These are phyloP conservation scores for Tricholoma flavovirens DNA, from an alignment of 768 basidiomycete genomes.

Conservation along the genomic window DNA sequence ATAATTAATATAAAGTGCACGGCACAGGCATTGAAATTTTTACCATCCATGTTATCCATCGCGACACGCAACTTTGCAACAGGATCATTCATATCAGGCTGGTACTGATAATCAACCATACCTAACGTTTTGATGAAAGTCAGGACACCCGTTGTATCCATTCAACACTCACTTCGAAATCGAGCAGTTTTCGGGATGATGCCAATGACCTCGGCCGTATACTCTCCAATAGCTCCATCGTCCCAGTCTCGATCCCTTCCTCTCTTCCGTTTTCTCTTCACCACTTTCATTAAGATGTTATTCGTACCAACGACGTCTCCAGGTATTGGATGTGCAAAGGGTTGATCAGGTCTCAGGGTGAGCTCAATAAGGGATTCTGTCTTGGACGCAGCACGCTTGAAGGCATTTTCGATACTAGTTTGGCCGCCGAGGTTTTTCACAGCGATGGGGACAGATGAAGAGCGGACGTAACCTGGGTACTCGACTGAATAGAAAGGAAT, in stretches of 20 bases:
- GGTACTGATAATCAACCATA: conserved; percentile 92
- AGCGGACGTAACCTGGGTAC: conserved; percentile 81
- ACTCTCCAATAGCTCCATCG: conserved; percentile 53
- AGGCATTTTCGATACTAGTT: conserved; percentile 64
- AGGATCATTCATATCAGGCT: conserved; percentile 68
- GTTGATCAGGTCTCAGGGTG: conserved; percentile 63
- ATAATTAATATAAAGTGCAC: neutral
- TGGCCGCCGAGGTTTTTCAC: conserved; percentile 68
- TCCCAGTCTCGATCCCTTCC: conserved; percentile 17
- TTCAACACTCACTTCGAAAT: conserved; percentile 72
- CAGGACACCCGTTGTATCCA: no score
- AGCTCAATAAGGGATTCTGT: conserved; percentile 70
- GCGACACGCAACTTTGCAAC: conserved; percentile 62
- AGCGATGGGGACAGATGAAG: conserved; percentile 54
- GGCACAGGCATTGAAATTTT: no score
- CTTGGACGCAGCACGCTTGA: conserved; percentile 62
- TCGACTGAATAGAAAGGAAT: conserved; percentile 75
- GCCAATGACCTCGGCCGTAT: conserved; percentile 68
- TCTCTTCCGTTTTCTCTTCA: conserved; percentile 58
- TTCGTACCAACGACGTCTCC: conserved; percentile 74
- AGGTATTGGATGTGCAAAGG: conserved; percentile 78
- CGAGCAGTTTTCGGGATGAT: conserved; percentile 76
- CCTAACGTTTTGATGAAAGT: conserved; percentile 36
- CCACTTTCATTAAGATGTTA: conserved; percentile 84
- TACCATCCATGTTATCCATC: conserved; percentile 85